Evolutionary conservation across 2,329 filamentous ascomycete genomes (phyloP), one percentile per base, ranked within the genome.

Genomic region (Anisogramma anomala): DNA sequence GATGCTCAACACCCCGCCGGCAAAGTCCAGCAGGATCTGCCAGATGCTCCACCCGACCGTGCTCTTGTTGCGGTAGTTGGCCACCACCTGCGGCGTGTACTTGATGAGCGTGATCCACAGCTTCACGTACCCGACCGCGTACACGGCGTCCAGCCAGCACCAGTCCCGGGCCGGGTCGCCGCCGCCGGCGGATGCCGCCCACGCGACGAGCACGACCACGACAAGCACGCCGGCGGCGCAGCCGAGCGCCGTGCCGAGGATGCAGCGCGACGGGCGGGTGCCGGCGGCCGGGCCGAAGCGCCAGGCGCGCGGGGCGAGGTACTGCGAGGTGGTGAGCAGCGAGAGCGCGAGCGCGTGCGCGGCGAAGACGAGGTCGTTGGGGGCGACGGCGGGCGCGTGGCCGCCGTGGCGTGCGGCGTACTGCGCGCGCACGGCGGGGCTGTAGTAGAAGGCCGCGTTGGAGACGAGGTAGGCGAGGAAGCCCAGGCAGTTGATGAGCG

Each of bases 341-440:
- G 79, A 85, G 48, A 94, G 64, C 8, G 87, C 48, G 13, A 86
- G 67, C 25, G 83, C 89, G 63, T 96, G 88, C 3, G 77, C 66
- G 13, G 88, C 87, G 58, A 96, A 96, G 11, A 79, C 75, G 45
- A 96, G 72, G 63, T 98, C 91, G 63, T 96, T 96, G 62, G 85
- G 75, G 41, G 82, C 77, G 22, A 94, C 88, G 1, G 88, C 91
- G 3, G 89, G 86, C 32, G 82, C 74, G 6, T 84, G 78, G 4
- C 80, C 77, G 33, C 72, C 61, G 60, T 96, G 77, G 46, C 91
- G 79, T 14, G 74, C 71, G 17, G 86, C 87, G 66, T 98, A 98
- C 58, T 96, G 84, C 26, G 66, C 60, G 39, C 84, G 81, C 42
- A 96, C 81, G 11, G 76, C 63, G 2, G 84, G 71, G 14, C 86